A percentile compares a stretch with the other conserved stretches of the same genome.
These are phyloP conservation scores for Laburnicola sp. DNA, from an alignment of 2,329 filamentous ascomycete genomes.

Conservation along the genomic window DNA sequence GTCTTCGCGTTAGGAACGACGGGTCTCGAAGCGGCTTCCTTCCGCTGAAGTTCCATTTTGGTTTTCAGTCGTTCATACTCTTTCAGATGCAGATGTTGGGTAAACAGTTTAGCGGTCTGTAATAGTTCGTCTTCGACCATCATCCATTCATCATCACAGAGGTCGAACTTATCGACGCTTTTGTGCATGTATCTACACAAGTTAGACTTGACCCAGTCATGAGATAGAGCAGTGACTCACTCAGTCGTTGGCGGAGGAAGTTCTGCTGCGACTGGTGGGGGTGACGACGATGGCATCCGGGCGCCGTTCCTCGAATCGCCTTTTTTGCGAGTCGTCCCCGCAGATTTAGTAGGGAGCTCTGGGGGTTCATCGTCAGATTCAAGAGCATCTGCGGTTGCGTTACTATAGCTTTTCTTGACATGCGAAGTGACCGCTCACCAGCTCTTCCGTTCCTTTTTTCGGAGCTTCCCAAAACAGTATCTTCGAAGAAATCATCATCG, in stretches of 20 bases:
- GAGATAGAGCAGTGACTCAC: constrained; percentile 14
- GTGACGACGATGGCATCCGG: constrained; percentile 47
- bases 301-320: constrained; percentile 12
- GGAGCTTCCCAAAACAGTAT: constrained; percentile 22
- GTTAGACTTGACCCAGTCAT: neutral
- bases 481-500: constrained; percentile 35
- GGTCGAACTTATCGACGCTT: constrained; percentile 53
- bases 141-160: constrained; percentile 70
- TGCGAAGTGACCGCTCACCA: constrained; percentile 8
- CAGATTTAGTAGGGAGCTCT: constrained; percentile 13
- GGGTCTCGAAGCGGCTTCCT: constrained; percentile 27
- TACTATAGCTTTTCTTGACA: neutral
- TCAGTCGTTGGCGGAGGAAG: constrained; percentile 34
- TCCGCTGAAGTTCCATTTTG: constrained; percentile 38
- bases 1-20: constrained; percentile 33
- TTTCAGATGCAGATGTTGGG: constrained; percentile 73
- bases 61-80: constrained; percentile 72
- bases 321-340: constrained; percentile 14
- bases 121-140: constrained; percentile 86
- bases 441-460: constrained; percentile 26
- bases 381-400: constrained; percentile 2
- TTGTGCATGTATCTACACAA: constrained; percentile 64
- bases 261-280: constrained; percentile 42
- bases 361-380: constrained; percentile 28
- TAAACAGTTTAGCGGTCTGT: constrained; percentile 68